Percentiles rank a stretch among this genome's conserved stretches.
These are phyloP conservation scores for Coniochaeta sp. DNA, from an alignment of 2,329 filamentous ascomycete genomes.

Conservation along the genomic window DNA sequence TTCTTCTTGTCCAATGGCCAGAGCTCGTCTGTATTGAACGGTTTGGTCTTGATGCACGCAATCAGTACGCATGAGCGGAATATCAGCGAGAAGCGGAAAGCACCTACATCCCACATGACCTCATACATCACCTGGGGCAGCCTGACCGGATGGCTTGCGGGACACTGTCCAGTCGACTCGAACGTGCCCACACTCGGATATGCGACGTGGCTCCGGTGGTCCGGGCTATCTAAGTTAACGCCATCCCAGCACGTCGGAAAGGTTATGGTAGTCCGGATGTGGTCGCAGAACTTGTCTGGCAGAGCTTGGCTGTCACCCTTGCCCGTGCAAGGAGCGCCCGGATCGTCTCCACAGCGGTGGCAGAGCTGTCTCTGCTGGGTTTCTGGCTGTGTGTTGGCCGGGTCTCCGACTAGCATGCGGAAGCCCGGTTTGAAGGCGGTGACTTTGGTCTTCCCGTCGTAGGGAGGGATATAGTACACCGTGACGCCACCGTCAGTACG, in stretches of 20 bases:
- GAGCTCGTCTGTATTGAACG: slow-evolving; percentile 5
- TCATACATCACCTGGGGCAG: slow-evolving; percentile 35
- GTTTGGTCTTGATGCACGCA: background rate
- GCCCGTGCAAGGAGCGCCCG: slow-evolving; percentile 10
- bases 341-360: slow-evolving; percentile 12
- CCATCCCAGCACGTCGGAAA: slow-evolving; percentile 46
- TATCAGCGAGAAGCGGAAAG: background rate
- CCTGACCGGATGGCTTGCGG: slow-evolving; percentile 29
- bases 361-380: slow-evolving; percentile 13
- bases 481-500: slow-evolving; percentile 25
- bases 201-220: slow-evolving; percentile 30
- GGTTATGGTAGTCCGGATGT: slow-evolving; percentile 31
- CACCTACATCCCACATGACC: slow-evolving; percentile 29
- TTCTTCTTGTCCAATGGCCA: slow-evolving; percentile 3
- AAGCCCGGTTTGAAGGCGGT: slow-evolving; percentile 33
- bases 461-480: slow-evolving; percentile 30
- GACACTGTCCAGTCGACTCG: slow-evolving; percentile 21
- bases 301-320: slow-evolving; percentile 25
- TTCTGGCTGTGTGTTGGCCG: slow-evolving; percentile 8
- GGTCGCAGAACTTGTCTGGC: slow-evolving; percentile 24
- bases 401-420: slow-evolving; percentile 26
- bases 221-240: slow-evolving; percentile 32
- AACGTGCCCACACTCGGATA: slow-evolving; percentile 30
- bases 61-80: background rate
- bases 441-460: slow-evolving; percentile 25